Percentiles rank a stretch among this genome's conserved stretches.
These are phyloP conservation scores for Phallus indusiatus DNA, from an alignment of 768 basidiomycete species.

Conservation along the genomic window DNA sequence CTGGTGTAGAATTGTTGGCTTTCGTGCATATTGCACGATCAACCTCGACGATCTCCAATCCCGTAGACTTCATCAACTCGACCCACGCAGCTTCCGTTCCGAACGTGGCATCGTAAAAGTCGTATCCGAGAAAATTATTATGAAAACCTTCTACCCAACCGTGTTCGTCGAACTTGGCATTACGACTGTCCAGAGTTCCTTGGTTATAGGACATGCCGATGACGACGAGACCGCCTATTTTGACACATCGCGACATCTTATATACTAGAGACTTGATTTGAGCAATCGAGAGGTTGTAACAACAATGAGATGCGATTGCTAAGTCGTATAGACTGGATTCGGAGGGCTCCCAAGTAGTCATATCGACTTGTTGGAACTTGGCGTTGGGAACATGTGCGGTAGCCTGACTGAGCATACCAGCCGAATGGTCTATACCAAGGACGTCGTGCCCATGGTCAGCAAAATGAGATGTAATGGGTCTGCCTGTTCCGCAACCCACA, in stretches of 20 bases:
- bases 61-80: neutral
- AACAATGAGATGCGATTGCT: neutral
- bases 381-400: neutral
- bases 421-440: neutral
- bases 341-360: neutral
- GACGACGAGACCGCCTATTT: neutral
- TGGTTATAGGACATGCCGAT: neutral
- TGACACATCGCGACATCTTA: too few relatives aligned
- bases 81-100: neutral
- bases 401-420: neutral
- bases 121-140: neutral
- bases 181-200: neutral
- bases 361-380: neutral
- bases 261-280: too few relatives aligned
- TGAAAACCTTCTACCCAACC: neutral
- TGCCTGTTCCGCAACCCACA: neutral
- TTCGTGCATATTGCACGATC: neutral
- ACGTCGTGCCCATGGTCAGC: neutral
- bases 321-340: neutral
- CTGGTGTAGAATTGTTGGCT: neutral
- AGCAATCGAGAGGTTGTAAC: too few relatives aligned
- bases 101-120: neutral
- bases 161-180: neutral
- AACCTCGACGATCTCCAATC: neutral
- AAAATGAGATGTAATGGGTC: neutral